These are phyloP conservation scores for Pythium phragmitis DNA, from an alignment of 352 stramenopile genomes.

Conservation along the genomic window DNA sequence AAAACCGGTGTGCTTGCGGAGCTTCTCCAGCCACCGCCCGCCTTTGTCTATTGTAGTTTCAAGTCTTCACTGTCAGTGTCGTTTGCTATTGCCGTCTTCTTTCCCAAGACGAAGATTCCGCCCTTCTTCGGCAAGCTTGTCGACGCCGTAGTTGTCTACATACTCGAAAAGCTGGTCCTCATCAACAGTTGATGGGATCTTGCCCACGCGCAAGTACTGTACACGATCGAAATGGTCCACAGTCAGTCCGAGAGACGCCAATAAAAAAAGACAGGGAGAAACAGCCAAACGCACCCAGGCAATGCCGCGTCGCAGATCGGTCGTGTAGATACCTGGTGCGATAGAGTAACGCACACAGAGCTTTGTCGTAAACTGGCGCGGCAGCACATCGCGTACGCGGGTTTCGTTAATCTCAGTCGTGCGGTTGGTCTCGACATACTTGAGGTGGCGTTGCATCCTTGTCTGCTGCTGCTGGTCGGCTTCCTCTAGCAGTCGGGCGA, in stretches of 20 bases:
- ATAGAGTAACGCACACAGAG: slow-evolving; percentile 71
- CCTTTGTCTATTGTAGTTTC: no score
- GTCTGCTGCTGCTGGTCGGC: slow-evolving; percentile 36
- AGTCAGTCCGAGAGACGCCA: not conserved
- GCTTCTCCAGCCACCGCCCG: no score
- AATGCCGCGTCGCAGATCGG: slow-evolving; percentile 61
- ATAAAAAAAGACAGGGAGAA: not conserved
- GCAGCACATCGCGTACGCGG: slow-evolving; percentile 49
- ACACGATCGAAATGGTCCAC: slow-evolving; percentile 2
- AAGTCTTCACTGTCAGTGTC: no score
- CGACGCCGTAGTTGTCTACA: slow-evolving; percentile 47
- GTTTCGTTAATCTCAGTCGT: slow-evolving; percentile 37
- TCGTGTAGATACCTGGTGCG: slow-evolving; percentile 72
- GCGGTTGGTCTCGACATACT: slow-evolving; percentile 54
- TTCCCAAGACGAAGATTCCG: slow-evolving; percentile 52
- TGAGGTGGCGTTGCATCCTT: slow-evolving; percentile 44
- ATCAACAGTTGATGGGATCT: slow-evolving; percentile 47
- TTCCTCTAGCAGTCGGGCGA: slow-evolving; percentile 37
- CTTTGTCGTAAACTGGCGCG: slow-evolving; percentile 77
- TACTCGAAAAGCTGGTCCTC: slow-evolving; percentile 65
- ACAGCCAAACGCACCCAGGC: slow-evolving; percentile 39
- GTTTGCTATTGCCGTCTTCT: no score
- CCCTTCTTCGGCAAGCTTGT: slow-evolving; percentile 58
- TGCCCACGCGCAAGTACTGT: slow-evolving; percentile 61
- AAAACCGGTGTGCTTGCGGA: no score